Evolutionary conservation across 176 grass and related monocot species (phyloP).

Genomic region (Luzula sylvatica): DNA sequence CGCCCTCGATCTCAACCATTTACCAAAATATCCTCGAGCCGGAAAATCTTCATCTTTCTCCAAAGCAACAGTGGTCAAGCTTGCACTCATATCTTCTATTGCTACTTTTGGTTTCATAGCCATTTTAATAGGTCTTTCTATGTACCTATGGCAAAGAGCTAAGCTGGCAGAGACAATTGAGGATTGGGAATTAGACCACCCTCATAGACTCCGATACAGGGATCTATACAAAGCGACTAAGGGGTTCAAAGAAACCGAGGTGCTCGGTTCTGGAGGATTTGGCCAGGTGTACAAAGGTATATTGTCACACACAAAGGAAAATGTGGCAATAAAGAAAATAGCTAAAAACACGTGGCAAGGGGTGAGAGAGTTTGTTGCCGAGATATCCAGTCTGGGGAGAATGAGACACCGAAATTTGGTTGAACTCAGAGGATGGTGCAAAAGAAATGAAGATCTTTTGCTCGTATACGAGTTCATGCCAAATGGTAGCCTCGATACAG

Average conservation of each 20-base stretch:
- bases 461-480: slow-evolving; percentile 19
- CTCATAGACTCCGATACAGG: slow-evolving; percentile 15
- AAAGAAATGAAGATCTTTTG: slow-evolving; percentile 7
- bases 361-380: slow-evolving; percentile 14
- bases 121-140: background rate
- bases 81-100: background rate
- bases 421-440: slow-evolving; percentile 11
- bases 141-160: background rate
- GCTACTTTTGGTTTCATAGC: background rate
- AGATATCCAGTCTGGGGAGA: slow-evolving; percentile 4
- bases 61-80: background rate
- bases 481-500: slow-evolving; percentile 9
- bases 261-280: slow-evolving; percentile 24
- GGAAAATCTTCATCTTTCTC: background rate
- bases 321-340: slow-evolving; percentile 16
- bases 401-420: slow-evolving; percentile 13
- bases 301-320: background rate
- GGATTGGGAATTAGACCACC: slow-evolving; percentile 24
- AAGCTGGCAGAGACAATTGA: slow-evolving; percentile 8
- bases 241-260: slow-evolving; percentile 8
- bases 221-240: slow-evolving; percentile 22
- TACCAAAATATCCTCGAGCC: slow-evolving; percentile 4
- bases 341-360: slow-evolving; percentile 2
- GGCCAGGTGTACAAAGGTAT: slow-evolving; percentile 20
- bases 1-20: background rate